Evolutionary conservation across 768 basidiomycete genomes (phyloP).

Genomic region (Lactarius akahatsu): DNA sequence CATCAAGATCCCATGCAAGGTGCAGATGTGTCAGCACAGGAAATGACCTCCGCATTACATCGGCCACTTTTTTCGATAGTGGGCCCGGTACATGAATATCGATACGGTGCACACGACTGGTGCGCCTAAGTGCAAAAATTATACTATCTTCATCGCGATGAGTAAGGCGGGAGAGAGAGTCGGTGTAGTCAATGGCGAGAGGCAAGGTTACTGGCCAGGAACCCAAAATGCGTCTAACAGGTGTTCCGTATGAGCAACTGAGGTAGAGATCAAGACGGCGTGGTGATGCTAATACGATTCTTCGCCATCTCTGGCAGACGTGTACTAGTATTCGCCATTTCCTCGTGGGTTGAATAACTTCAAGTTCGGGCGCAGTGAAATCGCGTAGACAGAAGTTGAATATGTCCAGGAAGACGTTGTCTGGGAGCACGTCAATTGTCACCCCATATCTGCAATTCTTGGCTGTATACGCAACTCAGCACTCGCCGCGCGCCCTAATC

Average conservation of each 20-base stretch:
- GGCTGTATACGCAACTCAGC: background rate
- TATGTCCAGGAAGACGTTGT: background rate
- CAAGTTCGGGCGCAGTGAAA: too few species aligned
- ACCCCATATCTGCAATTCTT: background rate
- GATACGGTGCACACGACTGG: background rate
- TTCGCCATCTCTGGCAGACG: background rate
- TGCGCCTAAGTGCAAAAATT: background rate
- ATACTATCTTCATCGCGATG: background rate
- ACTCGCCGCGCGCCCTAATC: background rate
- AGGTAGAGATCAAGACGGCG: background rate
- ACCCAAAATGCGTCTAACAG: background rate
- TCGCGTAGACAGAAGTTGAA: background rate
- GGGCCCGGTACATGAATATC: background rate
- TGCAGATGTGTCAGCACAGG: background rate
- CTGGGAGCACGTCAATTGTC: background rate
- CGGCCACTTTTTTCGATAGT: too few species aligned
- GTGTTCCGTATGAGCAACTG: background rate
- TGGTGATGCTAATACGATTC: background rate
- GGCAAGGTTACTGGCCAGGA: background rate
- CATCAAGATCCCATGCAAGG: too few species aligned
- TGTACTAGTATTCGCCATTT: background rate
- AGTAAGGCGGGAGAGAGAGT: background rate
- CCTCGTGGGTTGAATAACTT: background rate
- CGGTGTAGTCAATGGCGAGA: background rate
- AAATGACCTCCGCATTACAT: background rate